Evolutionary conservation across 768 basidiomycete genomes (phyloP).

Genomic region (Auricularia cornea): DNA sequence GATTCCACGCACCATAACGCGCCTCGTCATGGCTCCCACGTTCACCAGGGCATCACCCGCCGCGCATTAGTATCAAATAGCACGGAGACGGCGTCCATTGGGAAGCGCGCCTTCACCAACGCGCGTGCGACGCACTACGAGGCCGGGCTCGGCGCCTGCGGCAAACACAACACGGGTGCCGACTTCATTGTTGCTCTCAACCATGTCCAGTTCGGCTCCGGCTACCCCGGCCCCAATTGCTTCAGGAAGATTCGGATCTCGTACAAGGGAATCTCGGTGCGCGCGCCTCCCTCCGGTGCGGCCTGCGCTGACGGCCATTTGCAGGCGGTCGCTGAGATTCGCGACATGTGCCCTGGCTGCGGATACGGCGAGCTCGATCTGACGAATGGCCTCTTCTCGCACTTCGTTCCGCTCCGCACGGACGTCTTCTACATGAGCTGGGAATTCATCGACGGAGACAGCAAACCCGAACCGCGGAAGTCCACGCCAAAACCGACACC

Average conservation of each 20-base stretch:
- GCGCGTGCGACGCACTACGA: constrained; percentile 31
- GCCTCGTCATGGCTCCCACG: background rate
- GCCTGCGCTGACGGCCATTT: background rate
- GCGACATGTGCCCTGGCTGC: constrained; percentile 54
- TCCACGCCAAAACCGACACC: constrained; percentile 18
- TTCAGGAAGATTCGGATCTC: constrained; percentile 53
- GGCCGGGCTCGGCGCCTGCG: constrained; percentile 39
- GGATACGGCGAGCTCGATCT: constrained; percentile 60
- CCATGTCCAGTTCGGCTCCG: constrained; percentile 19
- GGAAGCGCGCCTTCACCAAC: background rate
- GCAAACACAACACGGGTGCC: constrained; percentile 15
- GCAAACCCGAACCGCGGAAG: constrained; percentile 19
- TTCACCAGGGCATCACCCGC: background rate
- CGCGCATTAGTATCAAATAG: background rate
- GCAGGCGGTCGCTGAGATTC: background rate
- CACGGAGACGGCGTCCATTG: background rate
- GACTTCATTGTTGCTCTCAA: constrained; percentile 34
- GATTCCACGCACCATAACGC: too few species aligned
- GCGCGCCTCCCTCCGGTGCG: background rate
- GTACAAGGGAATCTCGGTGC: constrained; percentile 37
- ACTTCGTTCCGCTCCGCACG: constrained; percentile 38
- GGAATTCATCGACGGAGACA: constrained; percentile 34
- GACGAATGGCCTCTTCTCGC: constrained; percentile 53
- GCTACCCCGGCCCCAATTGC: constrained; percentile 61
- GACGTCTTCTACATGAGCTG: constrained; percentile 60